Evolutionary conservation across 169 alveolate species (phyloP).

Genomic region (Plasmodium ovale): DNA sequence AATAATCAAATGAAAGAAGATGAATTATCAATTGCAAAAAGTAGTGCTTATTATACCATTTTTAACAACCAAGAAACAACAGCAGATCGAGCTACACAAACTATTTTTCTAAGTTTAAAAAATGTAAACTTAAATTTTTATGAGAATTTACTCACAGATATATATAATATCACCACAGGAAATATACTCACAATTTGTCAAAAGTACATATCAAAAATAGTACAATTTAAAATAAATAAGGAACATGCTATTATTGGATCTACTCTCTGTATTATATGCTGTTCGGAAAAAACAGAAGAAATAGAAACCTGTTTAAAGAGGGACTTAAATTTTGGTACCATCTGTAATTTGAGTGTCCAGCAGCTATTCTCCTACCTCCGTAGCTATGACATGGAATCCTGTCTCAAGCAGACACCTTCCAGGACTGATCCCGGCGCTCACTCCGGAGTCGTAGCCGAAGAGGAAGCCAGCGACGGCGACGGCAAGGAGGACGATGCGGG

Average conservation of each 20-base stretch:
- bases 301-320: slow-evolving; percentile 7
- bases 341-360: slow-evolving; percentile 3
- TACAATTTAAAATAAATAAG: slow-evolving; percentile 23
- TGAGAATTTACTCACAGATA: background rate
- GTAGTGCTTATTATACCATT: slow-evolving; percentile 79
- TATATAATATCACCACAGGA: slow-evolving; percentile 25
- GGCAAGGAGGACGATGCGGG: too few species aligned
- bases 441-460: too few species aligned
- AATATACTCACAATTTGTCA: slow-evolving; percentile 10
- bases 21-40: slow-evolving; percentile 77
- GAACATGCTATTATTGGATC: slow-evolving; percentile 48
- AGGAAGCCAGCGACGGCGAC: too few species aligned
- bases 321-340: slow-evolving; percentile 23
- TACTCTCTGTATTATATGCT: slow-evolving; percentile 37
- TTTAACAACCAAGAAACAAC: slow-evolving; percentile 79
- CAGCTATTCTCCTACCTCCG: slow-evolving; percentile 30
- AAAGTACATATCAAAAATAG: slow-evolving; percentile 35
- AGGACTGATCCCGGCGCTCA: too few species aligned
- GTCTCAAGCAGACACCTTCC: slow-evolving; percentile 2
- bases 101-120: slow-evolving; percentile 78
- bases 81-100: slow-evolving; percentile 78
- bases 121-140: slow-evolving; percentile 69
- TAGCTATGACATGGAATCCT: slow-evolving; percentile 7
- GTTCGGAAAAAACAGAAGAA: slow-evolving; percentile 44
- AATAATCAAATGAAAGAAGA: slow-evolving; percentile 67